Evolutionary conservation across 176 grass and related monocot genomes (phyloP), one percentile per base, ranked within the genome.

Genomic region (Tillandsia fasciculata): DNA sequence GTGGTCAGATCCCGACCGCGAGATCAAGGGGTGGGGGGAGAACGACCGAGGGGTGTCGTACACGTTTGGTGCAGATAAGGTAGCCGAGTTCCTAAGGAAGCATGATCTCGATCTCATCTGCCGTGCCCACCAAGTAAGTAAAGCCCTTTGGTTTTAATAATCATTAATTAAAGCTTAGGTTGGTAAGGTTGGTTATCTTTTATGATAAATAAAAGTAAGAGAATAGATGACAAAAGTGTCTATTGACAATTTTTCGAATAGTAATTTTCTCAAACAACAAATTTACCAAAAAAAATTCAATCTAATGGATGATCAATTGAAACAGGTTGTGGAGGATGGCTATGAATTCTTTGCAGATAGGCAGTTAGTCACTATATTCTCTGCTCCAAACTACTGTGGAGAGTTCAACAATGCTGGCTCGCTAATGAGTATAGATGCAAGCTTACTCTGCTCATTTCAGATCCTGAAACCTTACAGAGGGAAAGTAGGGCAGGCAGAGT

Each of bases 1-100:
- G 3, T 90, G 83, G 87, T 90, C 87, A 5, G 87, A 90, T 20
- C 87, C 87, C 3, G 77, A 83, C 50, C 73, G 74, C 3, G 79
- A 83, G 3, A 77, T 42, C 70, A 12, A 27, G 2, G 87, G 83
- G 0, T 90, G 87, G 87, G 83, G 83, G 6, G 80, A 83, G 63
- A 90, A 90, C 11, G 87, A 90, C 67, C 73, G 83, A 26, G 87
- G 87, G 24, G 87, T 90, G 24, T 90, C 87, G 18, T 90, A 80
- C 70, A 90, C 87, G 13, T 90, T 91, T 12, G 83, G 88, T 12
- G 80, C 83, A 12, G 77, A 86, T 50, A 83, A 72, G 67, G 83
- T 91, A 18, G 27, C 71, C 4, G 83, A 86, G 22, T 91, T 87
- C 83, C 10, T 90, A 1, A 66, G 51, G 49, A 83, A 86, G 56